phyloP scores from a whole-genome alignment of 768 basidiomycete species.

The Inosperma sp. region DNA sequence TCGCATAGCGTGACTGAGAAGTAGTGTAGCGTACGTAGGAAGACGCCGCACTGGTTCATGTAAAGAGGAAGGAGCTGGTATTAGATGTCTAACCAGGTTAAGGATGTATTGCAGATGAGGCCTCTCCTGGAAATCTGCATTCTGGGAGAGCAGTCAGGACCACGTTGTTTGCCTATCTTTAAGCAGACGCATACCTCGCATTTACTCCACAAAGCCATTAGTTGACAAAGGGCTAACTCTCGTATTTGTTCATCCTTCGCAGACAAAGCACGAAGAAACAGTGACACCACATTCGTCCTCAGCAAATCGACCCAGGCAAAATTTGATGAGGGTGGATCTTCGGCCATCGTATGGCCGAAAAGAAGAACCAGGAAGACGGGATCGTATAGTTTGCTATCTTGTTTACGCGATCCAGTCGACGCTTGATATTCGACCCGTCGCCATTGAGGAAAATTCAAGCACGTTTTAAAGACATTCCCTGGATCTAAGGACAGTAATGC shows the following conservation, averaged over 20 bases:
- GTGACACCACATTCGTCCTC: constrained; percentile 69
- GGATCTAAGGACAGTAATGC: constrained; percentile 70
- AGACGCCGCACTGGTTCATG: constrained; percentile 45
- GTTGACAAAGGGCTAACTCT: constrained; percentile 52
- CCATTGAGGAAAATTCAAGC: constrained; percentile 65
- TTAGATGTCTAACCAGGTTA: constrained; percentile 53
- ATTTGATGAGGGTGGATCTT: constrained; percentile 52
- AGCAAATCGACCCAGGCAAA: constrained; percentile 85
- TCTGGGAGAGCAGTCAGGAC: constrained; percentile 24
- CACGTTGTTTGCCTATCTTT: too few species aligned
- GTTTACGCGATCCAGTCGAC: constrained; percentile 19
- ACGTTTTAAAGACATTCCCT: constrained; percentile 61
- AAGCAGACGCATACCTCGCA: constrained; percentile 70
- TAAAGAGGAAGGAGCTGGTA: constrained; percentile 35
- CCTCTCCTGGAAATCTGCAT: constrained; percentile 71
- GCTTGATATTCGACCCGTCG: constrained; percentile 43
- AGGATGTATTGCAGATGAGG: constrained; percentile 71
- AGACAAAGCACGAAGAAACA: constrained; percentile 71
- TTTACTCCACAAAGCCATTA: constrained; percentile 55
- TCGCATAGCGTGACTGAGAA: constrained; percentile 77
- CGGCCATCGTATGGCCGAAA: constrained; percentile 60
- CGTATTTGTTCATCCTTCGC: constrained; percentile 59
- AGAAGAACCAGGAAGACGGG: constrained; percentile 70
- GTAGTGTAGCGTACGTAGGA: constrained; percentile 73
- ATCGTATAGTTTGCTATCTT: constrained; percentile 60